A percentile compares a stretch with the other conserved stretches of the same genome.
These are phyloP conservation scores for Graphiopsis chlorocephala DNA, from an alignment of 2,329 filamentous ascomycete species.

Conservation along the genomic window DNA sequence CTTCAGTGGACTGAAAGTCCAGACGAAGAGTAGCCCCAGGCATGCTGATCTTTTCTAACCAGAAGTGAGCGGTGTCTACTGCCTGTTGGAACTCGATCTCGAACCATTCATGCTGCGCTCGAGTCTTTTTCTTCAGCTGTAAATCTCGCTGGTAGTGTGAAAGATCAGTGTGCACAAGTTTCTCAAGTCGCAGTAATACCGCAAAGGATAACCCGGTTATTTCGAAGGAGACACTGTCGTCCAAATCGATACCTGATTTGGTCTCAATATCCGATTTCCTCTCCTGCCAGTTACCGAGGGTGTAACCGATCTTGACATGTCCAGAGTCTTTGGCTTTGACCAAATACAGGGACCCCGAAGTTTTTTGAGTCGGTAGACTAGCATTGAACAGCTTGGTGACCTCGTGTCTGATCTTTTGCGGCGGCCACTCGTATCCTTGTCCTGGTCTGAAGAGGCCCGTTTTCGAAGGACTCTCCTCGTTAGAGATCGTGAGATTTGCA, in stretches of 20 bases:
- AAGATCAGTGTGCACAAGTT: background rate
- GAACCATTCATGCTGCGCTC: constrained; percentile 3
- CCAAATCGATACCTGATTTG: background rate
- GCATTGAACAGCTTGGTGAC: background rate
- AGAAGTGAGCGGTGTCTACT: background rate
- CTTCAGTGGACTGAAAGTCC: too few species aligned
- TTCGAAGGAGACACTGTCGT: background rate
- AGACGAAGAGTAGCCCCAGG: too few species aligned
- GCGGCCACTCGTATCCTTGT: background rate
- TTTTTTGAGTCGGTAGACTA: background rate
- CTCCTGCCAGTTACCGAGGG: background rate
- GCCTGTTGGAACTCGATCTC: background rate
- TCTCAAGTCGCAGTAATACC: background rate
- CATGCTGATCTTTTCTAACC: background rate
- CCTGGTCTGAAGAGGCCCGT: background rate
- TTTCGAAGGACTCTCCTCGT: background rate
- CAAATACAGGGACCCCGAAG: background rate
- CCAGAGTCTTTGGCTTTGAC: background rate
- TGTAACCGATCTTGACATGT: constrained; percentile 8
- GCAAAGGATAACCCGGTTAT: background rate
- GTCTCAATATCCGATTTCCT: background rate
- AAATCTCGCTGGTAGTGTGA: background rate
- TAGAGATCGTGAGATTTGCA: background rate
- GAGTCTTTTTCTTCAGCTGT: background rate
- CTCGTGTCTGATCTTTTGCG: background rate